Base-by-base conservation (phyloP, 108 stramenopile species). In the Nitzschia sp. region DNA sequence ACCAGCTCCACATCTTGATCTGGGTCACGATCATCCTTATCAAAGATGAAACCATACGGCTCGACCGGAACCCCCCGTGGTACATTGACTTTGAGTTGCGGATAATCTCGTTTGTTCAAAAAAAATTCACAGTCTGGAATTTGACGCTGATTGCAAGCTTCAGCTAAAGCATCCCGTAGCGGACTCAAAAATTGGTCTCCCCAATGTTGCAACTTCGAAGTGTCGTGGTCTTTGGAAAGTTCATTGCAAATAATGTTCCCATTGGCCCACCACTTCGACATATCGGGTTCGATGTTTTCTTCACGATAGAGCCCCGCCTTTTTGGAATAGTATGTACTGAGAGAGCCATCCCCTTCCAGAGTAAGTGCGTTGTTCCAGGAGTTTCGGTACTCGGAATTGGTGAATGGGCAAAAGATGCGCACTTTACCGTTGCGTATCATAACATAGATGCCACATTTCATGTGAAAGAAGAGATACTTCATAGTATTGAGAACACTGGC, bases 181-280 rank as follows among this genome's bases (percentile, higher is more conserved):
- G 95, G 86, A 11, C 94, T 84, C 55, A 98, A 54, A 72, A 98
- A 98, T 53, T 96, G 95, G 80, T 99, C 99, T 19, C 97, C 97
- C 98, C 99, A 98, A 71, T 83, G 84, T 69, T 96, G 91, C 41
- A 79, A 81, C 59, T 89, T 86, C 17, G 85, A 78, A 37, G 73
- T 79, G 51, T 70, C 63, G 66, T 91, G 83, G 65, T 83, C 82
- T 6, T 88, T 81, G 24, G 81, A 84, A 70, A 96, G 79, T 78
- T 97, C 97, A 76, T 98, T 98, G 76, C 98, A 98, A 66, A 99
- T 98, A 76, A 99, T 98, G 67, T 99, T 99, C 7, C 99, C 99
- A 73, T 99, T 99, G 34, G 99, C 99, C 99, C 99, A 99, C 99
- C 99, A 99, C 57, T 93, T 89, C 63, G 60, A 75, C 68, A 81